Base-by-base conservation (phyloP, 768 basidiomycete genomes). In the Mycena olivaceomarginata region DNA sequence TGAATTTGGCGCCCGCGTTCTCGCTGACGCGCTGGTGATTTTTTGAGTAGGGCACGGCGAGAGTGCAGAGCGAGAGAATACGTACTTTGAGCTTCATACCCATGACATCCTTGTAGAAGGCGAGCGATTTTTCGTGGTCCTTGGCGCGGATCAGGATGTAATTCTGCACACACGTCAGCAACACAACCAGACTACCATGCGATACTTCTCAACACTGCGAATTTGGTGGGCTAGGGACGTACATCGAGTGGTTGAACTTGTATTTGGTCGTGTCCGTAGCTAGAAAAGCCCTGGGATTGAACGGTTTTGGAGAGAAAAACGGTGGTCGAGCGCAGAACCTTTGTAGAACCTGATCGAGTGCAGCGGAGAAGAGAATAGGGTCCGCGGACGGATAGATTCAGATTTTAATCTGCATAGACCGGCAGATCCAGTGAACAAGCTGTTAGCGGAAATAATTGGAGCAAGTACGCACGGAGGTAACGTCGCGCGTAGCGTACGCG, bases 51-150 rank as follows among this genome's bases (percentile, higher is more conserved):
- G 22, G 56, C 25, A 1, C 56, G 46, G 25, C 8, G 22, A 57
- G 22, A 13, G 13, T 45, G 13, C 13, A 25, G 25, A 25, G n/a
- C 20, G 51, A 16, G 16, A 20, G 51, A 53, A 57, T 9, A 13
- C 7, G 25, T 9, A 57, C 22, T 22, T 53, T 64, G 79, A 96
- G 90, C 60, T 94, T 93, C 51, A n/a, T n/a, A n/a, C n/a, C n/a
- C n/a, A 94, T 86, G 31, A 91, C 57, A 57, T 69, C 81, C 92
- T 93, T 89, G 86, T 98, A 98, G 86, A 97, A 99, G 20, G 89
- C 87, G 76, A 98, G 85, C 31, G 96, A 97, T 57, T 86, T 89
- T 79, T 95, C 93, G 5, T 96, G 94, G 84, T 98, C 96, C 88
- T 94, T 97, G 83, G 98, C 89, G 80, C n/a, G n/a, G n/a, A n/a